These are phyloP conservation scores for Calvatia gigantea DNA, from an alignment of 768 basidiomycete species.

Conservation along the genomic window DNA sequence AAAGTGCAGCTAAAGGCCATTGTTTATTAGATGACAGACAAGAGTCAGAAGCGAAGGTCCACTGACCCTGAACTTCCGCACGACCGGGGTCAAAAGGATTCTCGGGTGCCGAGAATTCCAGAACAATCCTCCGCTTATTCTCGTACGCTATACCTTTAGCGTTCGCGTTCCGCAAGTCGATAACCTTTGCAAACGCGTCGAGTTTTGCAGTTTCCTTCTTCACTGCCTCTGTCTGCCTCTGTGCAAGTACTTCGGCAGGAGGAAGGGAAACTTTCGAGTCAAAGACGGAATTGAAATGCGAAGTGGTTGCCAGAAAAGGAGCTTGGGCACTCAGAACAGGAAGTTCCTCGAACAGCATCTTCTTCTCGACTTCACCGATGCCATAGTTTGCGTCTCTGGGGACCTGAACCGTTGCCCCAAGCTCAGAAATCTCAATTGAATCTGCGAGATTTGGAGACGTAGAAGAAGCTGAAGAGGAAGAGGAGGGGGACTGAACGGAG, in stretches of 20 bases:
- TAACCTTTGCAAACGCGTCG: constrained; percentile 57
- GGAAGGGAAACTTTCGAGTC: constrained; percentile 12
- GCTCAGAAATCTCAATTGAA: constrained; percentile 7
- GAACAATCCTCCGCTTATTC: constrained; percentile 77
- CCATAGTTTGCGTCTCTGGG: constrained; percentile 65
- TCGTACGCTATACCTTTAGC: constrained; percentile 84
- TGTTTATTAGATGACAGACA: not conserved
- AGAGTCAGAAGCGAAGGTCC: not conserved
- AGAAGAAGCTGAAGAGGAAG: constrained; percentile 21
- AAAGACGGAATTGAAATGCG: constrained; percentile 3
- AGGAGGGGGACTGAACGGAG: constrained; percentile 21
- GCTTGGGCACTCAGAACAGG: constrained; percentile 48
- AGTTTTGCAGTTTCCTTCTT: constrained; percentile 40
- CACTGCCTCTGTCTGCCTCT: constrained; percentile 14
- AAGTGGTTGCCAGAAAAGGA: not conserved
- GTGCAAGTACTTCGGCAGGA: not conserved
- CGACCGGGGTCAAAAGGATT: constrained; percentile 76
- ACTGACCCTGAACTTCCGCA: constrained; percentile 86
- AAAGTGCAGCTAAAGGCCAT: constrained; percentile 64
- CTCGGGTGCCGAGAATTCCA: constrained; percentile 68
- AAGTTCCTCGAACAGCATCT: constrained; percentile 63
- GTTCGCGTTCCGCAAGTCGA: constrained; percentile 87
- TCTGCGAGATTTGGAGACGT: constrained; percentile 16
- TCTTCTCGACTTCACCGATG: constrained; percentile 53
- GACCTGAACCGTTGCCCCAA: constrained; percentile 34